Conservation (phyloP, 129 eudicot species). For the Escallonia rubra region DNA sequence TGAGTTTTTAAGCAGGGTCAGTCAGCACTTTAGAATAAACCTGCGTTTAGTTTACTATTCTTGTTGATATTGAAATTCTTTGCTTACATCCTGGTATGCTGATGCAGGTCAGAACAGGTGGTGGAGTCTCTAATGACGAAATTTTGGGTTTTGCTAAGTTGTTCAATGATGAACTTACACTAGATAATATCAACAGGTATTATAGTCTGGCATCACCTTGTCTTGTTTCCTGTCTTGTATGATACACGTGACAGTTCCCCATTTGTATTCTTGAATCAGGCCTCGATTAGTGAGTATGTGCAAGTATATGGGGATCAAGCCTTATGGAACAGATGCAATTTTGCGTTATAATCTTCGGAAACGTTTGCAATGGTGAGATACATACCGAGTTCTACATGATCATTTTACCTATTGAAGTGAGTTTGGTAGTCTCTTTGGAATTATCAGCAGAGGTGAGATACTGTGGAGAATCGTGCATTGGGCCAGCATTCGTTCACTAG, state of each 20-base stretch:
- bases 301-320: constrained; percentile 92
- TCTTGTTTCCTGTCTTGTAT: background rate
- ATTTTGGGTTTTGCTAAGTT: constrained; percentile 92
- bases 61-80: constrained; percentile 13
- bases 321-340: constrained; percentile 85
- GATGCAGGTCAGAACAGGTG: constrained; percentile 85
- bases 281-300: constrained; percentile 96
- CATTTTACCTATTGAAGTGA: background rate
- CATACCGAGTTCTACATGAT: background rate
- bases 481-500: too few species aligned
- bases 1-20: constrained; percentile 81
- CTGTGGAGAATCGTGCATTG: too few species aligned
- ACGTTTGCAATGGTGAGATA: constrained; percentile 58
- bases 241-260: background rate
- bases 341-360: constrained; percentile 77
- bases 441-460: too few species aligned
- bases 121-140: constrained; percentile 73
- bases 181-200: constrained; percentile 94
- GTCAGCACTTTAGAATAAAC: constrained; percentile 9
- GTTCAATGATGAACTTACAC: constrained; percentile 93
- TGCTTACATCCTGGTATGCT: constrained; percentile 6
- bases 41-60: constrained; percentile 1
- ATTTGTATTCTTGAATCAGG: constrained; percentile 37
- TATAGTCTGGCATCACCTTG: constrained; percentile 3
- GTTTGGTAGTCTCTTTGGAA: too few species aligned